These are phyloP conservation scores for Yamadazyma atlantica DNA, from an alignment of 1,139 yeast species.

Conservation along the genomic window DNA sequence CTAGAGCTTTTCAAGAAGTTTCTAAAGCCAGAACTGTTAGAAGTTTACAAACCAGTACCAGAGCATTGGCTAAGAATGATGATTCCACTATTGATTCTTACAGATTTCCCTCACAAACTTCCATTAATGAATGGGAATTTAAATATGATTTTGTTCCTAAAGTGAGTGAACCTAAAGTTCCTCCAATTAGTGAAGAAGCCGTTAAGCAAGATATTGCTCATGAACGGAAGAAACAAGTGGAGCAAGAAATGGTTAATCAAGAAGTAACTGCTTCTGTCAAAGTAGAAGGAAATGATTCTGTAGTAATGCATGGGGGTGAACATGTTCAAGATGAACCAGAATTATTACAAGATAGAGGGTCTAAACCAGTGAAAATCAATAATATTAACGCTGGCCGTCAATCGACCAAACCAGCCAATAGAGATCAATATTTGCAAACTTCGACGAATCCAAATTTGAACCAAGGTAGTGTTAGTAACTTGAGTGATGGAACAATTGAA, in stretches of 20 bases:
- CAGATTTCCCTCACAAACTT: slow-evolving; percentile 47
- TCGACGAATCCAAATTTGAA: slow-evolving; percentile 46
- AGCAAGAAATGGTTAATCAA: slow-evolving; percentile 38
- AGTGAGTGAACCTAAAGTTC: slow-evolving; percentile 47
- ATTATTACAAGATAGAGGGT: slow-evolving; percentile 37
- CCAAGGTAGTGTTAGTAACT: slow-evolving; percentile 35
- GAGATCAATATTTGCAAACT: slow-evolving; percentile 43
- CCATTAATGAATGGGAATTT: slow-evolving; percentile 51
- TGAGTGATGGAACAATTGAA: slow-evolving; percentile 38
- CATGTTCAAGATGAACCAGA: slow-evolving; percentile 40
- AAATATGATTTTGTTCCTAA: slow-evolving; percentile 51
- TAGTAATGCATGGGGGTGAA: slow-evolving; percentile 48
- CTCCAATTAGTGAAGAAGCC: slow-evolving; percentile 53
- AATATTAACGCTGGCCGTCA: slow-evolving; percentile 13
- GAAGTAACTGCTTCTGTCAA: slow-evolving; percentile 41
- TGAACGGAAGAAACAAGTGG: slow-evolving; percentile 40
- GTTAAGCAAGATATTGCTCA: slow-evolving; percentile 49
- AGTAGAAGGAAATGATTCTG: slow-evolving; percentile 45
- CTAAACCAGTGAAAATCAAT: slow-evolving; percentile 25
- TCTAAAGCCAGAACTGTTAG: too few species aligned
- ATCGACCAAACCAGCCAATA: slow-evolving; percentile 35
- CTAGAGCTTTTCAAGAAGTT: slow-evolving; percentile 19
- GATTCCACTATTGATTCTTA: slow-evolving; percentile 46
- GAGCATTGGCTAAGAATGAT: slow-evolving; percentile 39
- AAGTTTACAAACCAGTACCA: slow-evolving; percentile 13